phyloP scores from a whole-genome alignment of 2,329 filamentous ascomycete species.

The Penicillium sp. region DNA sequence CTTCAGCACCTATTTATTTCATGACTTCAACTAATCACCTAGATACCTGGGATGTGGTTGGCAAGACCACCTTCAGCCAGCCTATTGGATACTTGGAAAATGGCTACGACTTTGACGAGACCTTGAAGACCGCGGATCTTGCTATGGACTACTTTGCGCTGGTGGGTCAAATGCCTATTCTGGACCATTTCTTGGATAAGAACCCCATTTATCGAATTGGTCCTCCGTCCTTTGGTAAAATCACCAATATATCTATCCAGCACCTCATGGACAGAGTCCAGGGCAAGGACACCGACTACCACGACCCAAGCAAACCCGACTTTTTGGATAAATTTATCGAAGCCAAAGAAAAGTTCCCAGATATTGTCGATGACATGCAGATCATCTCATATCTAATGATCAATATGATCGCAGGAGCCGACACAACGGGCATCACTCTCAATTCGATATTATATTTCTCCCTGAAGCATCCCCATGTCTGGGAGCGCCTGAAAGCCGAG shows the following conservation, averaged over 20 bases:
- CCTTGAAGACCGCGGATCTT: constrained; percentile 17
- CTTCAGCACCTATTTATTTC: background rate
- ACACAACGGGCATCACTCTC: constrained; percentile 39
- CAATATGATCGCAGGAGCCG: constrained; percentile 39
- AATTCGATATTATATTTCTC: constrained; percentile 28
- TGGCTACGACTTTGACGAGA: constrained; percentile 24
- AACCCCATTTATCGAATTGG: constrained; percentile 27
- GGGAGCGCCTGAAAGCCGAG: constrained; percentile 16
- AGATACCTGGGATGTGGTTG: constrained; percentile 31
- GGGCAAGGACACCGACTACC: constrained; percentile 11
- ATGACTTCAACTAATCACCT: background rate
- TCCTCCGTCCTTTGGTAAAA: constrained; percentile 18
- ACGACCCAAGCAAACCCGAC: constrained; percentile 27
- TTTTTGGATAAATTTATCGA: constrained; percentile 46
- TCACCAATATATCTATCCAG: constrained; percentile 22
- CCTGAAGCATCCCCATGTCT: constrained; percentile 16
- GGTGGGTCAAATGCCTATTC: constrained; percentile 24
- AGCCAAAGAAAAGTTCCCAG: constrained; percentile 33
- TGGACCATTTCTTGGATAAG: constrained; percentile 30
- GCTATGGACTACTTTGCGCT: constrained; percentile 27
- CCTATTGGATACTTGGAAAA: constrained; percentile 29
- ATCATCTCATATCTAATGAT: constrained; percentile 38
- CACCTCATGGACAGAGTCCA: constrained; percentile 17
- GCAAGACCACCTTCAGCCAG: constrained; percentile 28
- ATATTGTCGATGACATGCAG: constrained; percentile 36